phyloP scores from a whole-genome alignment of 2,329 filamentous ascomycete genomes.

The Pseudovirgaria hyperparasitica region DNA sequence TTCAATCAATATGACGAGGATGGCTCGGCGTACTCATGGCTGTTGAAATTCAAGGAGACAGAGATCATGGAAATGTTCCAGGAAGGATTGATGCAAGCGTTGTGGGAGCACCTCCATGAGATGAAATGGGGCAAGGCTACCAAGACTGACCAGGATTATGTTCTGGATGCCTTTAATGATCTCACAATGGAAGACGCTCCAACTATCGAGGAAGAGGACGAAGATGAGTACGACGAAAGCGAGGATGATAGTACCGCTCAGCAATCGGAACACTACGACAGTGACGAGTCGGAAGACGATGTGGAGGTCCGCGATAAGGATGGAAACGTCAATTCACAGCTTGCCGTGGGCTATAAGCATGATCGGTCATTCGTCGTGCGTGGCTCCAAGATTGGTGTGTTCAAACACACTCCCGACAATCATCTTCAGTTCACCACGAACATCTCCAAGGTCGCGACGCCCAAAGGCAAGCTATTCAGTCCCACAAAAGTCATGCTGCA shows the following conservation, averaged over 20 bases:
- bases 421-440: constrained; percentile 92
- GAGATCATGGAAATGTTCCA: constrained; percentile 75
- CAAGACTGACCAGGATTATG: constrained; percentile 85
- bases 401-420: constrained; percentile 90
- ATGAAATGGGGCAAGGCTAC: constrained; percentile 90
- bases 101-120: constrained; percentile 95
- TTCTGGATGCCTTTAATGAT: constrained; percentile 90
- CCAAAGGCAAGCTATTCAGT: constrained; percentile 74
- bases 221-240: constrained; percentile 39
- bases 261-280: constrained; percentile 61
- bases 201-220: constrained; percentile 40
- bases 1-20: constrained; percentile 93
- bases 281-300: constrained; percentile 70
- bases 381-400: constrained; percentile 95
- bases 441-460: constrained; percentile 89
- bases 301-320: constrained; percentile 55
- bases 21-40: constrained; percentile 87
- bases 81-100: constrained; percentile 82
- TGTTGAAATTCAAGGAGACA: constrained; percentile 82
- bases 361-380: constrained; percentile 95
- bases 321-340: constrained; percentile 78
- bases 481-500: constrained; percentile 97
- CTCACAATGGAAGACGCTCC: constrained; percentile 75
- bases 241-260: constrained; percentile 50
- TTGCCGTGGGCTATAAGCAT: constrained; percentile 94